Percentiles rank a stretch among this genome's conserved stretches.
phyloP scores from a whole-genome alignment of 2,329 filamentous ascomycete species.

The Ceratocystis albifundus region DNA sequence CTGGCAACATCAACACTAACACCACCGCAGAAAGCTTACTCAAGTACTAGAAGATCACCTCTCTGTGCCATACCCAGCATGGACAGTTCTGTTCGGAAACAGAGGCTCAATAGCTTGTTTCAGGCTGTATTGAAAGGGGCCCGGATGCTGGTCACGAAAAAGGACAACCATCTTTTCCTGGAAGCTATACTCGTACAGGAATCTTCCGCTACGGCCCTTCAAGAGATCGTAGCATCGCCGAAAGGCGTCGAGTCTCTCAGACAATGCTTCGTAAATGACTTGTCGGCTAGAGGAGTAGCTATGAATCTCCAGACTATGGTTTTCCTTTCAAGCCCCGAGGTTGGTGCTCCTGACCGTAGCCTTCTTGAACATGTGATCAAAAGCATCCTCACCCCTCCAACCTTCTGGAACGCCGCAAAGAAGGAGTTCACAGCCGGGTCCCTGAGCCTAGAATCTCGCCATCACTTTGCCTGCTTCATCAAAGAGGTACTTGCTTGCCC shows the following conservation, averaged over 20 bases:
- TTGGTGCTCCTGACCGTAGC: not conserved
- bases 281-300: not conserved
- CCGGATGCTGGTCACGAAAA: not conserved
- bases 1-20: no score
- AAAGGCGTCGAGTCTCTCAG: not conserved
- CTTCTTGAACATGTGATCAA: not conserved
- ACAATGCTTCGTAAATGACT: constrained; percentile 1
- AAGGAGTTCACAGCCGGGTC: not conserved
- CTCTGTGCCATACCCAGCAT: not conserved
- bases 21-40: no score
- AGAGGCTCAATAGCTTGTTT: not conserved
- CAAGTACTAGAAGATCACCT: no score
- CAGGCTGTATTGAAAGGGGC: not conserved
- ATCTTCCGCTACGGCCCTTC: not conserved
- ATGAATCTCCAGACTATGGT: not conserved
- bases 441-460: not conserved
- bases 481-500: not conserved
- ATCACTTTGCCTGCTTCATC: not conserved
- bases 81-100: not conserved
- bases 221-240: not conserved
- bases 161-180: not conserved
- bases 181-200: constrained; percentile 3
- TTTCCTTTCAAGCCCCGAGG: constrained; percentile 6
- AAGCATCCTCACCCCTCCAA: not conserved
- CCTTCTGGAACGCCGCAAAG: constrained; percentile 14